These are phyloP conservation scores for Aspergillus bombycis DNA, from an alignment of 2,329 filamentous ascomycete species.

Conservation along the genomic window DNA sequence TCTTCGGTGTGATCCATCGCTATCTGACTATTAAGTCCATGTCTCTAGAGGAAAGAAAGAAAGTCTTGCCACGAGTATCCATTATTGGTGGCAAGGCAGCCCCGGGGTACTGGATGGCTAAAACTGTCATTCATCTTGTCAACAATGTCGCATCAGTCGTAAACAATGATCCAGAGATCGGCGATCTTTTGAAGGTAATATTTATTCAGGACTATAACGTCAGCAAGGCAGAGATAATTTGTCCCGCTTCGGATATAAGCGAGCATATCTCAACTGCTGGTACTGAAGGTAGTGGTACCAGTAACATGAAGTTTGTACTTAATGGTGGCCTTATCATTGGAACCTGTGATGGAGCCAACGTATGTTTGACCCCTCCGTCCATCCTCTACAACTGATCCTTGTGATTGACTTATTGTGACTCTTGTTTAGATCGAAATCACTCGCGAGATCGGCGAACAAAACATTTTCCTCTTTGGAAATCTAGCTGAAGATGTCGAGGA, in stretches of 20 bases:
- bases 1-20: slow-evolving; percentile 94
- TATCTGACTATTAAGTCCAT: slow-evolving; percentile 88
- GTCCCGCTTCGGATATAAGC: slow-evolving; percentile 90
- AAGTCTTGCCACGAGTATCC: slow-evolving; percentile 82
- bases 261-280: slow-evolving; percentile 98
- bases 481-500: slow-evolving; percentile 96
- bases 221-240: slow-evolving; percentile 97
- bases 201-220: slow-evolving; percentile 99
- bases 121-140: slow-evolving; percentile 96
- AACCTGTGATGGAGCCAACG: slow-evolving; percentile 96
- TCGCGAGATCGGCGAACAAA: slow-evolving; percentile 91
- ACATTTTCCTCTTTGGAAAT: slow-evolving; percentile 98
- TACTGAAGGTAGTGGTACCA: slow-evolving; percentile 84
- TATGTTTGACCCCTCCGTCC: slow-evolving; percentile 52
- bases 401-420: background rate
- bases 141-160: slow-evolving; percentile 88
- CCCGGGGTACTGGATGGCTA: slow-evolving; percentile 99
- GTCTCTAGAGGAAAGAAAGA: slow-evolving; percentile 81
- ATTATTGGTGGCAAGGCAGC: slow-evolving; percentile 98
- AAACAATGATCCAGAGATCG: slow-evolving; percentile 89
- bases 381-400: background rate
- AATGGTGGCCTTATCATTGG: slow-evolving; percentile 97
- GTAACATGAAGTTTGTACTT: slow-evolving; percentile 99
- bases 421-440: slow-evolving; percentile 87
- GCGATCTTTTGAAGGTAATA: slow-evolving; percentile 93